phyloP scores from a whole-genome alignment of 495 filamentous ascomycete genomes.

The Hyaloscypha bicolor region DNA sequence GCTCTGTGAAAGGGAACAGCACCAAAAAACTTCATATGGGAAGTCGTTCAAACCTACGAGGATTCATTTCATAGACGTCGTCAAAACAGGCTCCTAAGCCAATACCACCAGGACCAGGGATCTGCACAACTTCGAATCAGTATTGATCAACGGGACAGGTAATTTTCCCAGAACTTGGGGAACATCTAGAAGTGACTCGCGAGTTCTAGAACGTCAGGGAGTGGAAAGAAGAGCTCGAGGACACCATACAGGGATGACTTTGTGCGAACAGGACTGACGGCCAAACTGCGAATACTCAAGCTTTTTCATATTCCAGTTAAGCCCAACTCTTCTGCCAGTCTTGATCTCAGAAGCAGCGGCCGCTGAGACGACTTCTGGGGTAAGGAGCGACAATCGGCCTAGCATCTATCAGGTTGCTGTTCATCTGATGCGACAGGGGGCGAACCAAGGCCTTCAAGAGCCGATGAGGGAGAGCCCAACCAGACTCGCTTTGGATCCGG shows the following conservation, averaged over 20 bases:
- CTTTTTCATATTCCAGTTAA: conserved; percentile 52
- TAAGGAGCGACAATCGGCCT: conserved; percentile 60
- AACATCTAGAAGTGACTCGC: too few species aligned
- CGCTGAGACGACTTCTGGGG: conserved; percentile 53
- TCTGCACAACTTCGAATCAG: too few species aligned
- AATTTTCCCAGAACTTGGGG: too few species aligned
- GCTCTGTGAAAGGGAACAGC: neutral
- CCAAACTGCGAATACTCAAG: conserved; percentile 48
- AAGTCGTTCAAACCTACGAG: conserved; percentile 23
- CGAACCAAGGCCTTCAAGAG: conserved; percentile 53
- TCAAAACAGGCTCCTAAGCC: conserved; percentile 28
- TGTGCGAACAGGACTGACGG: conserved; percentile 43
- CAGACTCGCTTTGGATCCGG: conserved; percentile 52
- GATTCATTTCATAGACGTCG: conserved; percentile 34
- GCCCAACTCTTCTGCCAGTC: conserved; percentile 52
- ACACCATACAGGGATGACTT: conserved; percentile 40
- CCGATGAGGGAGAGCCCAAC: conserved; percentile 46
- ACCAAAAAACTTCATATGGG: neutral
- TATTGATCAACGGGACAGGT: too few species aligned
- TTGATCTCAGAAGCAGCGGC: conserved; percentile 51
- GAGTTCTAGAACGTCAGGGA: too few species aligned
- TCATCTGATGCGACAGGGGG: neutral
- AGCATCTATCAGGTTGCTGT: neutral
- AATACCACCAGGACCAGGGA: conserved; percentile 27
- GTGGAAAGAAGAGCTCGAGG: too few species aligned